Evolutionary conservation across 164 flowering plant genomes (phyloP).

Genomic region (Tinospora cordifolia): DNA sequence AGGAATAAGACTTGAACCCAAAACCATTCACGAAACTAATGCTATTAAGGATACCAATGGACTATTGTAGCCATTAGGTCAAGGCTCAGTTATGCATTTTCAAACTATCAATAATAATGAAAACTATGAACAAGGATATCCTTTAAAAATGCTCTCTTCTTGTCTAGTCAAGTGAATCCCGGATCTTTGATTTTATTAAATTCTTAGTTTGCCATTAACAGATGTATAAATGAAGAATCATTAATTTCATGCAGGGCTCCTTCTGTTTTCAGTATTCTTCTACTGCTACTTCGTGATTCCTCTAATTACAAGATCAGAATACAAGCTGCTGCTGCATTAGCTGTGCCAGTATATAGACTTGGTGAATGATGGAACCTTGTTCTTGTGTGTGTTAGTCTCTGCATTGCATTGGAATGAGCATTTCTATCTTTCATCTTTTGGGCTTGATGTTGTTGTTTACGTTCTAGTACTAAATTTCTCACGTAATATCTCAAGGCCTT

Average conservation of each 20-base stretch:
- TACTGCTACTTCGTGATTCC: constrained; percentile 79
- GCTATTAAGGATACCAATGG: too few relatives aligned
- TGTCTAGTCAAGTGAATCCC: not conserved
- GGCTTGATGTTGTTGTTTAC: too few relatives aligned
- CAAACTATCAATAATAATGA: too few relatives aligned
- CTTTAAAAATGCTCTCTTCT: not conserved
- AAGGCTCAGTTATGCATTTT: too few relatives aligned
- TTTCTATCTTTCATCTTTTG: not conserved
- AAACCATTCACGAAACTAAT: too few relatives aligned
- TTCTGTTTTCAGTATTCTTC: constrained; percentile 75
- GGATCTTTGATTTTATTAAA: not conserved
- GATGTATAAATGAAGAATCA: not conserved
- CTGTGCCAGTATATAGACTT: constrained; percentile 63
- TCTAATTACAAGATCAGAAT: constrained; percentile 87
- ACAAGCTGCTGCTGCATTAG: constrained; percentile 92
- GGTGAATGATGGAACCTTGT: constrained; percentile 35
- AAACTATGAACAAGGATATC: not conserved
- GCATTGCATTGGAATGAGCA: not conserved
- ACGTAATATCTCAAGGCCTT: too few relatives aligned
- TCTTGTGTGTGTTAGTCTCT: not conserved
- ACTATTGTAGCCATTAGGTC: too few relatives aligned
- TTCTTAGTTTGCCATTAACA: not conserved
- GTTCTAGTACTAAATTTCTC: too few relatives aligned
- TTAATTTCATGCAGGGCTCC: constrained; percentile 56
- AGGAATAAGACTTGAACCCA: too few relatives aligned